Evolutionary conservation across 805 yeast species (phyloP), one percentile per base, ranked within the genome.

Genomic region (Cyberlindnera galapagoensis): DNA sequence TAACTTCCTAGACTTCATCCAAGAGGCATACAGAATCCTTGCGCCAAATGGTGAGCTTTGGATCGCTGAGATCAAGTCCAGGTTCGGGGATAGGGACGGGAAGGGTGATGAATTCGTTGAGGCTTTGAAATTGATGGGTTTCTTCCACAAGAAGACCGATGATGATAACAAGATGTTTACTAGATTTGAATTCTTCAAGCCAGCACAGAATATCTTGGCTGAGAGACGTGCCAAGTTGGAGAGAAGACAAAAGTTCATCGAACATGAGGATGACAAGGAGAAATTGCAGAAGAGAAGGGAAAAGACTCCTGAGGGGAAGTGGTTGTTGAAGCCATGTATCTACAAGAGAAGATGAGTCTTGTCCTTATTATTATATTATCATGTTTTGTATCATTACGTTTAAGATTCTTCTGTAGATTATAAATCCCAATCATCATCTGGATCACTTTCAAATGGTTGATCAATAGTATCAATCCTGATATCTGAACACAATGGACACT

Each of bases 31-130:
- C 51, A 69, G 99, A 49, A 66, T 92, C 12, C 63, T 92, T 33
- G 79, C 86, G 8, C 95, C 95, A 26, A 69, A 86, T 39, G 97
- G 99, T 18, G 95, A 90, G 54, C 61, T 92, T 28, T 92, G 98
- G 98, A 86, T 92, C 28, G 92, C 97, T 3, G 99, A 92, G 55
- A 92, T 92, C 60, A 90, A 90, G 59, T 85, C 96, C 2, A 68
- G 99, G 51, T 84, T 92, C 49, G 63, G 74, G 6, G 95, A 87
- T 48, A 74, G 56, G 42, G 71, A 71, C 31, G 88, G 90, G 11
- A 69, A 70, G 17, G 90, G 90, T 11, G 71, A 71, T n/a, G 88
- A 82, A 46, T 92, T 92, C 59, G 84, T 80, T 9, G 73, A 81
- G 16, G 76, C 82, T 1, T 65, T 92, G 46, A 86, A 86, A 54